Evolutionary conservation across 23 red algal genomes (phyloP).

Genomic region (Chondrus crispus): DNA sequence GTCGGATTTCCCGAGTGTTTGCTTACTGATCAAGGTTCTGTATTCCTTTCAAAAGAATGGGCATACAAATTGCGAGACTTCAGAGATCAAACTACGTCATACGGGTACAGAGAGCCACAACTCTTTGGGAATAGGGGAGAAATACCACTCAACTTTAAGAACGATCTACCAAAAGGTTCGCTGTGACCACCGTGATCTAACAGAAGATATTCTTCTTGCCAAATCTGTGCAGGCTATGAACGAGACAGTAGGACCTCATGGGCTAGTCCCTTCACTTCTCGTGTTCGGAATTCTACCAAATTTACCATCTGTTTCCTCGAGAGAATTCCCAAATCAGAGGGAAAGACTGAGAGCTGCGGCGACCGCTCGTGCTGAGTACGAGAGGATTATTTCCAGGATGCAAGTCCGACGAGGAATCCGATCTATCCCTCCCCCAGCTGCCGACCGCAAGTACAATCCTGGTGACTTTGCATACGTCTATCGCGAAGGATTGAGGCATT

Average conservation of each 20-base stretch:
- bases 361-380: background rate
- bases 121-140: background rate
- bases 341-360: background rate
- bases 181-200: background rate
- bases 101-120: background rate
- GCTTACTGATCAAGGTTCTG: conserved; percentile 5
- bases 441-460: background rate
- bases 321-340: background rate
- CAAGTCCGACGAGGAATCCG: background rate
- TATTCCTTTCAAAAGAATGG: background rate
- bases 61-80: background rate
- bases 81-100: background rate
- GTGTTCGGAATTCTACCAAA: background rate
- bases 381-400: background rate
- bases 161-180: background rate
- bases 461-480: background rate
- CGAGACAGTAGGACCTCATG: background rate
- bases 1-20: background rate
- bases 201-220: background rate
- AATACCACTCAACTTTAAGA: background rate
- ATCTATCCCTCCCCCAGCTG: background rate
- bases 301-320: background rate
- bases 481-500: background rate
- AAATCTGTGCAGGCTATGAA: background rate
- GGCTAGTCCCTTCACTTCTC: background rate